Conservation (phyloP, 768 basidiomycete genomes). For the Tylopilus balloui region DNA sequence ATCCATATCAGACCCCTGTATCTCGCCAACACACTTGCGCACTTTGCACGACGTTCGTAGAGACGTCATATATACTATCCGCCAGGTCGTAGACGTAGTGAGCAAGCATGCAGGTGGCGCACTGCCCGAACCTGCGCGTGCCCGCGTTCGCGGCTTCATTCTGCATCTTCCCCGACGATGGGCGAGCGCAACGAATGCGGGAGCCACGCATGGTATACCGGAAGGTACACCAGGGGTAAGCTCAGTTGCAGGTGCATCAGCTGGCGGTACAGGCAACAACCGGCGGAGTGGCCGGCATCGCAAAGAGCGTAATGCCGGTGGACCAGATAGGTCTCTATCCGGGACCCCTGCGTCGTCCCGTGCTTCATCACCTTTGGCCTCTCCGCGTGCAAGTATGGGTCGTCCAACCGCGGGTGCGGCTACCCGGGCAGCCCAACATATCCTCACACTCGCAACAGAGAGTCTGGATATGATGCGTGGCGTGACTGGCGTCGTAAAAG, state of each 20-base stretch:
- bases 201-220: constrained; percentile 16
- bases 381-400: constrained; percentile 20
- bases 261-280: constrained; percentile 16
- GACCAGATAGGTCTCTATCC: constrained; percentile 29
- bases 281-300: constrained; percentile 23
- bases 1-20: constrained; percentile 27
- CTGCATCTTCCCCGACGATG: constrained; percentile 78
- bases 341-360: constrained; percentile 34
- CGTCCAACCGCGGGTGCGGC: constrained; percentile 50
- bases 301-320: constrained; percentile 39
- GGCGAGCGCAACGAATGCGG: constrained; percentile 44
- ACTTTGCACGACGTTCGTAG: constrained; percentile 71
- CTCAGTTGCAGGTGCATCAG: constrained; percentile 34
- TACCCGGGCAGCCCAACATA: constrained; percentile 70
- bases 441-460: constrained; percentile 82
- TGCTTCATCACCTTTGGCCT: constrained; percentile 31
- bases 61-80: constrained; percentile 85
- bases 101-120: constrained; percentile 82
- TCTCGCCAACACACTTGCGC: constrained; percentile 50
- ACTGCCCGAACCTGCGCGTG: constrained; percentile 78
- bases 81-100: constrained; percentile 85
- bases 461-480: constrained; percentile 90
- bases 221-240: constrained; percentile 32
- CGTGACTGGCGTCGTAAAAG: constrained; percentile 83
- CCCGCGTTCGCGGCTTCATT: constrained; percentile 71